Conservation (phyloP, 2,329 filamentous ascomycete genomes). For the Diaporthe sp. region DNA sequence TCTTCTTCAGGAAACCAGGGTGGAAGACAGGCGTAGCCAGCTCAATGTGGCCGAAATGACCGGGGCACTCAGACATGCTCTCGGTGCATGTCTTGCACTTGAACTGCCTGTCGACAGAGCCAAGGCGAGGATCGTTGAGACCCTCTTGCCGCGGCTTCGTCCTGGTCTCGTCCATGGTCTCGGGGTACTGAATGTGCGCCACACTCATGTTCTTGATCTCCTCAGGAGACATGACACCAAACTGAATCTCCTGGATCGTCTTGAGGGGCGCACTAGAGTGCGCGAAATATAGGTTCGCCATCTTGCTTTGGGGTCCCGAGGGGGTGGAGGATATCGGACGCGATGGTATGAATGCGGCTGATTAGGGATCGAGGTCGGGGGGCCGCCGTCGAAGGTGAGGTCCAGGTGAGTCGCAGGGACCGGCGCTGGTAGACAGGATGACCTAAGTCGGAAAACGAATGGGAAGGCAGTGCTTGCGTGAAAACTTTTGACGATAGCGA, state of each 20-base stretch:
- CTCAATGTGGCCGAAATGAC: constrained; percentile 99
- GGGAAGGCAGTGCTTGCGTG: constrained; percentile 34
- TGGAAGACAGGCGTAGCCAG: constrained; percentile 97
- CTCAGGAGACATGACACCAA: constrained; percentile 95
- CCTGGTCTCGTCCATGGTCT: constrained; percentile 98
- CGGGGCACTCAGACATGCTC: constrained; percentile 94
- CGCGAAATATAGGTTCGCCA: constrained; percentile 93
- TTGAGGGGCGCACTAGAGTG: constrained; percentile 96
- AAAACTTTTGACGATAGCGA: constrained; percentile 18
- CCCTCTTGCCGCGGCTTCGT: constrained; percentile 91
- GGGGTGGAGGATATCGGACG: constrained; percentile 34
- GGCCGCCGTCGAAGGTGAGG: constrained; percentile 28
- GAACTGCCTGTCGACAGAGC: constrained; percentile 95
- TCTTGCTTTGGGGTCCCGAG: constrained; percentile 63
- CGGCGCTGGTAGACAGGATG: constrained; percentile 13
- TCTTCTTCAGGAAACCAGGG: constrained; percentile 95
- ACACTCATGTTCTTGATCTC: constrained; percentile 99
- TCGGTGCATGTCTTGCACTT: constrained; percentile 97
- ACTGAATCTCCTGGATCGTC: constrained; percentile 99
- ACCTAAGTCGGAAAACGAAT: constrained; percentile 1
- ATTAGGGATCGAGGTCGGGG: constrained; percentile 37
- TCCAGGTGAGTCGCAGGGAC: constrained; percentile 4
- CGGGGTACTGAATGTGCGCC: constrained; percentile 95
- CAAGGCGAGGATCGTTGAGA: constrained; percentile 94
- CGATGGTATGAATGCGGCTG: constrained; percentile 24